Conservation (phyloP, 208 protist species). For the Wallacemonas sp. region DNA sequence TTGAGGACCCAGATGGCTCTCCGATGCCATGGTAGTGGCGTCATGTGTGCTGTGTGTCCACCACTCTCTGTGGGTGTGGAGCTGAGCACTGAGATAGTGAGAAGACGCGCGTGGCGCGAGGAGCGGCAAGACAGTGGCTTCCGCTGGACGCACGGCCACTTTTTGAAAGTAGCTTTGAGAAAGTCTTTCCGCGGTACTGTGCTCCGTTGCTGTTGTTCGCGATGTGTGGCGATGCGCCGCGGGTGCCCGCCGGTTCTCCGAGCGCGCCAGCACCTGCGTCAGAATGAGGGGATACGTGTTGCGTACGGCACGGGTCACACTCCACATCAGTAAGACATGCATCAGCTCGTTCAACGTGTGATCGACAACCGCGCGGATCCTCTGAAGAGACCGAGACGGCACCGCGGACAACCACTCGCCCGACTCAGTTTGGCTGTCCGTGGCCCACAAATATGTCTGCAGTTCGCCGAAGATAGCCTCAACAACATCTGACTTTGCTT, state of each 20-base stretch:
- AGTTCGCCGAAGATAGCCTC: constrained; percentile 86
- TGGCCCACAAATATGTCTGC: constrained; percentile 70
- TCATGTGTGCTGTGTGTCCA: not conserved
- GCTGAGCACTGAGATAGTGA: not conserved
- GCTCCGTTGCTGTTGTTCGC: not conserved
- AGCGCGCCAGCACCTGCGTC: constrained; percentile 5
- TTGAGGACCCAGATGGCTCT: not conserved
- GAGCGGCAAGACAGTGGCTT: not conserved
- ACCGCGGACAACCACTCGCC: constrained; percentile 28
- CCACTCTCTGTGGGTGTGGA: not conserved
- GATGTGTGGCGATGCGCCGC: not conserved
- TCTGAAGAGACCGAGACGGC: constrained; percentile 22
- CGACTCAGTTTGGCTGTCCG: constrained; percentile 29
- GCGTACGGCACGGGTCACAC: constrained; percentile 52
- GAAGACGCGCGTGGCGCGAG: constrained; percentile 15
- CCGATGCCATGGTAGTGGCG: not conserved
- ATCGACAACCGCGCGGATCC: constrained; percentile 54
- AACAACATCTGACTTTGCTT: constrained; percentile 83
- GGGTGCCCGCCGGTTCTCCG: not conserved
- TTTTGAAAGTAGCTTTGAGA: not conserved
- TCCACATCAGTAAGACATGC: constrained; percentile 81
- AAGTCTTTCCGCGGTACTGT: not conserved
- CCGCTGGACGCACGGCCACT: not conserved
- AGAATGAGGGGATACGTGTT: constrained; percentile 33
- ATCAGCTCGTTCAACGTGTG: constrained; percentile 80